Conservation (phyloP, 2,329 filamentous ascomycete species). For the Ophiognomonia clavigignenti-juglandacearum region DNA sequence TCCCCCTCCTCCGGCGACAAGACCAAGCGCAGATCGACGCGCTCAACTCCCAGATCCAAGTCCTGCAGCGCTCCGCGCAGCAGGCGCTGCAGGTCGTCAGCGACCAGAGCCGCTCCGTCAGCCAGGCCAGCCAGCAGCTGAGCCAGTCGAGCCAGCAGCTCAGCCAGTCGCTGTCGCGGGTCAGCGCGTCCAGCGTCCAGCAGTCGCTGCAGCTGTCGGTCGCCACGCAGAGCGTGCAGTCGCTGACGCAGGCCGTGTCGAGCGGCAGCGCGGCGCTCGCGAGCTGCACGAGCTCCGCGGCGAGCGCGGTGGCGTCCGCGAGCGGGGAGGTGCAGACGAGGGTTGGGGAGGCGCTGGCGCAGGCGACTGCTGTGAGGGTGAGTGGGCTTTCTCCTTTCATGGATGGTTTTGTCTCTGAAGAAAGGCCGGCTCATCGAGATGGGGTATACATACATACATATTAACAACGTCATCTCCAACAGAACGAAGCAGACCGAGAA, state of each 20-base stretch:
- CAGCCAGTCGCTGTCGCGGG: no score
- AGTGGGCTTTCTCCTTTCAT: slow-evolving; percentile 7
- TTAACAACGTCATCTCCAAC: background rate
- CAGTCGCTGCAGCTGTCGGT: slow-evolving; percentile 21
- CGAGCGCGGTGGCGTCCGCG: slow-evolving; percentile 24
- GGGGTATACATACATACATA: background rate
- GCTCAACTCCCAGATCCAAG: slow-evolving; percentile 16
- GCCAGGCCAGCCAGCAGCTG: slow-evolving; percentile 28
- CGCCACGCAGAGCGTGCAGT: slow-evolving; percentile 20
- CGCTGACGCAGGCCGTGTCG: slow-evolving; percentile 23
- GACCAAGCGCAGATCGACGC: slow-evolving; percentile 21
- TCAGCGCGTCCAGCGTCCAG: slow-evolving; percentile 23
- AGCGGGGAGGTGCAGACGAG: slow-evolving; percentile 22
- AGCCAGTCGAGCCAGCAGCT: slow-evolving; percentile 24
- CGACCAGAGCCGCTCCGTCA: slow-evolving; percentile 24
- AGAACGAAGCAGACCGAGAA: slow-evolving; percentile 26
- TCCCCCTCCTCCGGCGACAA: slow-evolving; percentile 19
- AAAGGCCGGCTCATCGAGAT: background rate
- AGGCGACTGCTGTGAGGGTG: slow-evolving; percentile 26
- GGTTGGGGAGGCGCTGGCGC: slow-evolving; percentile 26
- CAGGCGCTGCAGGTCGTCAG: slow-evolving; percentile 24
- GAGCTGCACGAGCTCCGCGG: slow-evolving; percentile 23
- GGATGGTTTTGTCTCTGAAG: background rate
- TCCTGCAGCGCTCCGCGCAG: slow-evolving; percentile 25
- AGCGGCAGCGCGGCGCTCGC: slow-evolving; percentile 23